Conservation (phyloP, 1,139 yeast species). For the Suhomyces panamericanus region DNA sequence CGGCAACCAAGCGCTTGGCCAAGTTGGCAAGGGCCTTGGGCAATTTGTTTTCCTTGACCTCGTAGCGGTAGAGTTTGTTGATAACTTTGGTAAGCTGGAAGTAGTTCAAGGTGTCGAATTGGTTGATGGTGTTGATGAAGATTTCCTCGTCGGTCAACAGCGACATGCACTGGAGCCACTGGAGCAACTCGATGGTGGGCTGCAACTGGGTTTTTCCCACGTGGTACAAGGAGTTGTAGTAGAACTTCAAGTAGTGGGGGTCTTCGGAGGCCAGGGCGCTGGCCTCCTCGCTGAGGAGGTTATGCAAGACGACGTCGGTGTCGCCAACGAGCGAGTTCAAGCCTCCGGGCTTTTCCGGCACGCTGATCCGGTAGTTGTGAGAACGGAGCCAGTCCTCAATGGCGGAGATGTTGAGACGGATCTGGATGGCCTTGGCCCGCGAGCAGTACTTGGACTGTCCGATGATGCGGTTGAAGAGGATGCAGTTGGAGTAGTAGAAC, state of each 20-base stretch:
- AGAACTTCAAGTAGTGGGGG: slow-evolving; percentile 43
- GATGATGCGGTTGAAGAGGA: slow-evolving; percentile 71
- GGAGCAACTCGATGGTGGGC: slow-evolving; percentile 77
- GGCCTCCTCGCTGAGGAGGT: slow-evolving; percentile 20
- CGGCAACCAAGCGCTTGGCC: slow-evolving; percentile 34
- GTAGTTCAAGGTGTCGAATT: slow-evolving; percentile 62
- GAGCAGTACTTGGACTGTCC: slow-evolving; percentile 68
- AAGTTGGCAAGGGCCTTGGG: slow-evolving; percentile 46
- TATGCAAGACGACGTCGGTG: slow-evolving; percentile 20
- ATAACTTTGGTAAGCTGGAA: slow-evolving; percentile 69
- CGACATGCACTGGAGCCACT: slow-evolving; percentile 88
- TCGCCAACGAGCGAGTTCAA: slow-evolving; percentile 25
- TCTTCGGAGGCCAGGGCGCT: slow-evolving; percentile 16
- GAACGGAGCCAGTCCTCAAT: slow-evolving; percentile 92
- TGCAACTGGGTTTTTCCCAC: slow-evolving; percentile 67
- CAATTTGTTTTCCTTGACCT: slow-evolving; percentile 70
- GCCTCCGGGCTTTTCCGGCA: slow-evolving; percentile 30
- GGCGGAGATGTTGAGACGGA: slow-evolving; percentile 79
- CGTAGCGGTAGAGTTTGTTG: slow-evolving; percentile 74
- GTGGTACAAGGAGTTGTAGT: slow-evolving; percentile 55
- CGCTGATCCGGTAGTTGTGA: slow-evolving; percentile 59
- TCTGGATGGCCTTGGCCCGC: slow-evolving; percentile 84
- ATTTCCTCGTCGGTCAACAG: slow-evolving; percentile 55
- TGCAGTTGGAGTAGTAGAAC: slow-evolving; percentile 73
- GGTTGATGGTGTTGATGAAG: slow-evolving; percentile 57